phyloP scores from a whole-genome alignment of 441 rosid species.

The Erodium texanum region DNA sequence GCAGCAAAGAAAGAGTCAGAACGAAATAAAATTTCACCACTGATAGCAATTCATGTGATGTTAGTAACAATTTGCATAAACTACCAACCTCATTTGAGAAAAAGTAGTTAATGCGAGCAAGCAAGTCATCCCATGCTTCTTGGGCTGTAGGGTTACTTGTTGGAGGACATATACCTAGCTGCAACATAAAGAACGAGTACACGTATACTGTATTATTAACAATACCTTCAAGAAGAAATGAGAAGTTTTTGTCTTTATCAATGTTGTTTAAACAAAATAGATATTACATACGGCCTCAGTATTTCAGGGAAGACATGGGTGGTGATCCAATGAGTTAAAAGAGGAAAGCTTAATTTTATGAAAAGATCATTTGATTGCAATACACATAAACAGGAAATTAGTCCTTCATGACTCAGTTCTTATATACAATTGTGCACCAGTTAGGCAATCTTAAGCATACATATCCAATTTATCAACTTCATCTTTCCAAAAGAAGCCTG shows the following conservation, averaged over 20 bases:
- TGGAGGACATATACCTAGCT: slow-evolving; percentile 56
- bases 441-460: neutral
- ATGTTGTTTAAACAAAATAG: neutral
- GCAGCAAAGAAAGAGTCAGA: neutral
- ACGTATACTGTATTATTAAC: neutral
- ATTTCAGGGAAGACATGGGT: neutral
- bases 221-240: neutral
- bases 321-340: neutral
- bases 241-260: slow-evolving; percentile 1
- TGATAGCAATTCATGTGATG: neutral
- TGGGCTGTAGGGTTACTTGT: slow-evolving; percentile 39
- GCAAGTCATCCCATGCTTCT: slow-evolving; percentile 59
- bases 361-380: neutral
- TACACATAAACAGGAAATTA: neutral
- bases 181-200: slow-evolving; percentile 24
- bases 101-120: slow-evolving; percentile 41
- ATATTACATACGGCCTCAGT: neutral
- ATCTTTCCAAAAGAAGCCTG: too few species aligned
- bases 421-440: neutral
- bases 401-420: neutral
- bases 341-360: neutral
- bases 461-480: too few species aligned
- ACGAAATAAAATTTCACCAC: neutral
- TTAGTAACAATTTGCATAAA: slow-evolving; percentile 9
- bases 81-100: slow-evolving; percentile 76